Base-by-base conservation (phyloP, 768 basidiomycete species). In the Lactarius trivialis region DNA sequence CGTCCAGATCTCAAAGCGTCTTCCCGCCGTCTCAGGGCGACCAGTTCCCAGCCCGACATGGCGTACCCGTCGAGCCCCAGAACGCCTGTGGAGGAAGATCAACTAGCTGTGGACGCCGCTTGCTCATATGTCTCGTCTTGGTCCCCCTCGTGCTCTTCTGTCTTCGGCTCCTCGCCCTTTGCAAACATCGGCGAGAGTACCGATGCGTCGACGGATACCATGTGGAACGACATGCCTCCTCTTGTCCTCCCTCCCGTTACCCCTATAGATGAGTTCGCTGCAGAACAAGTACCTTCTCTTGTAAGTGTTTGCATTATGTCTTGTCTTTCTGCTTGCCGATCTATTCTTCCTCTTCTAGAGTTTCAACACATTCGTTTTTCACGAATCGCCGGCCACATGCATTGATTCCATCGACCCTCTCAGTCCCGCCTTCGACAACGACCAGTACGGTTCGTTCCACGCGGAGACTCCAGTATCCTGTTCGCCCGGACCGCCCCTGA, bases 351-450 rank as follows among this genome's bases (percentile, higher is more conserved):
- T 53, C 28, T 34, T 36, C 9, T 43, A 67, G 67, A 58, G 51
- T 21, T 66, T 67, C 28, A 50, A 58, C 58, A 60, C 67, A 63
- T 67, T 67, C 67, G 65, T 67, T 67, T 67, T 67, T 48, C 45
- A 56, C 32, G 51, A 62, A 30, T 24, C 60, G 52, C 58, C 60
- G 32, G 65, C 65, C 2, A 24, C 58, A 53, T 63, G 65, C 65
- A 62, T 65, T 39, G 61, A 66, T 19, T 57, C 61, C 26, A 63
- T 66, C 33, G 67, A 67, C 51, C 67, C 67, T 6, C 67, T 67
- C 51, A 63, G 55, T 19, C 65, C 67, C 33, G 14, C 28, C 12
- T 30, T 19, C 26, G 30, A 33, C 34, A 28, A n/a, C 14, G 56
- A 53, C 24, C 32, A 26, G 32, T 60, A 54, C 43, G 21, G 32